These are phyloP conservation scores for Yarrowia bubula DNA, from an alignment of 805 yeast species.

Conservation along the genomic window DNA sequence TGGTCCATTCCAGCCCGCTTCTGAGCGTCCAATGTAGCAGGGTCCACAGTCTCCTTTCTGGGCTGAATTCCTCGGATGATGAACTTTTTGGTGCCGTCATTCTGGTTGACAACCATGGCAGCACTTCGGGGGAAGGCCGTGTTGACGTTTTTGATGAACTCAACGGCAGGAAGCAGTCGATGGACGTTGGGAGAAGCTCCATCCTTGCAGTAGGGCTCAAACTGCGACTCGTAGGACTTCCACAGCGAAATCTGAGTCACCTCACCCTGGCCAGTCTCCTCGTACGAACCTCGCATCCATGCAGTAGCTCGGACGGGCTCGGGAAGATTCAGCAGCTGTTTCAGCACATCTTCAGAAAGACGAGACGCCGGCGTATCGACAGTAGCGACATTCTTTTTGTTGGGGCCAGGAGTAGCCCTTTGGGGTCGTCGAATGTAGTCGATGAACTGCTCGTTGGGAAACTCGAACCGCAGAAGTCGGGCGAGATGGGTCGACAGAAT, in stretches of 20 bases:
- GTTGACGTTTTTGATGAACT: constrained; percentile 90
- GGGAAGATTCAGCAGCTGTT: constrained; percentile 59
- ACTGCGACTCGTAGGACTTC: constrained; percentile 90
- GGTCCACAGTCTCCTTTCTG: constrained; percentile 46
- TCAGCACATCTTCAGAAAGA: constrained; percentile 53
- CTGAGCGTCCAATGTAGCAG: constrained; percentile 31
- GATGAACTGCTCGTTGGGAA: constrained; percentile 33
- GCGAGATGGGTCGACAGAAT: constrained; percentile 61
- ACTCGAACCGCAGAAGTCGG: constrained; percentile 50
- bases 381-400: constrained; percentile 42
- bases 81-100: constrained; percentile 70
- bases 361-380: constrained; percentile 43
- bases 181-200: constrained; percentile 47
- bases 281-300: constrained; percentile 92
- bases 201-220: constrained; percentile 55
- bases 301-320: constrained; percentile 92
- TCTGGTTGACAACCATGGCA: constrained; percentile 83
- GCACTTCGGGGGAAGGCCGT: constrained; percentile 83
- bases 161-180: constrained; percentile 86
- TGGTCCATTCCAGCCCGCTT: constrained; percentile 21
- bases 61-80: constrained; percentile 95
- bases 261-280: constrained; percentile 71
- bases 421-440: constrained; percentile 42
- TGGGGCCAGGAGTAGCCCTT: constrained; percentile 62
- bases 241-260: constrained; percentile 94